These are phyloP conservation scores for Mycocentrospora acerina DNA, from an alignment of 2,329 filamentous ascomycete species.

Conservation along the genomic window DNA sequence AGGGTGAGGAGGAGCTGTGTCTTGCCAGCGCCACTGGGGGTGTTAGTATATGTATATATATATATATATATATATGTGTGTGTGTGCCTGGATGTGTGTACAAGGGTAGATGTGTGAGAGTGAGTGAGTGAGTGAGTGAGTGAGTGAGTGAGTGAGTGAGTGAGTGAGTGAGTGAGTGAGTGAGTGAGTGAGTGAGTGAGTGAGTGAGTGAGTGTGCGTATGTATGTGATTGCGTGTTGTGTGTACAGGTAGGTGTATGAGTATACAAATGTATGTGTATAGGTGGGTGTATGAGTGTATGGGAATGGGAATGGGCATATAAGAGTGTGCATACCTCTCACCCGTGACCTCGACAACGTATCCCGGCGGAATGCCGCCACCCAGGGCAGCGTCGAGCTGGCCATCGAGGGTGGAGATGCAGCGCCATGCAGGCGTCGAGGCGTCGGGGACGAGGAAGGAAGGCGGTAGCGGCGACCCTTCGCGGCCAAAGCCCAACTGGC, in stretches of 20 bases:
- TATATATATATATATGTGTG: no score
- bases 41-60: constrained; percentile 5
- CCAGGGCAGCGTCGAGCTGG: constrained; percentile 68
- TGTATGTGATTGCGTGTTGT: no score
- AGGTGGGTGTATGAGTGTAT: constrained; percentile 1
- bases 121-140: neutral
- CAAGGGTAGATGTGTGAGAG: constrained; percentile 4
- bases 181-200: neutral
- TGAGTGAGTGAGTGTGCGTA: no score
- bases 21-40: constrained; percentile 81
- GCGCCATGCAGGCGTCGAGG: constrained; percentile 46
- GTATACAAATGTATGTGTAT: constrained; percentile 7
- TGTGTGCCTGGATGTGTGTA: no score
- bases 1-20: constrained; percentile 89
- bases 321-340: constrained; percentile 61
- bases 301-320: neutral
- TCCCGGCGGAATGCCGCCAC: constrained; percentile 78
- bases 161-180: neutral
- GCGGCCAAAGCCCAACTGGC: constrained; percentile 55
- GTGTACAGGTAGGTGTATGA: constrained; percentile 3
- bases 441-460: constrained; percentile 17
- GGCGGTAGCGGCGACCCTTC: constrained; percentile 20
- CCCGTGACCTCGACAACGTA: constrained; percentile 88
- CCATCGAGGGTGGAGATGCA: constrained; percentile 80
- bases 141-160: neutral